Conservation (phyloP, 2,329 filamentous ascomycete genomes). For the Paramyrothecium roridum region DNA sequence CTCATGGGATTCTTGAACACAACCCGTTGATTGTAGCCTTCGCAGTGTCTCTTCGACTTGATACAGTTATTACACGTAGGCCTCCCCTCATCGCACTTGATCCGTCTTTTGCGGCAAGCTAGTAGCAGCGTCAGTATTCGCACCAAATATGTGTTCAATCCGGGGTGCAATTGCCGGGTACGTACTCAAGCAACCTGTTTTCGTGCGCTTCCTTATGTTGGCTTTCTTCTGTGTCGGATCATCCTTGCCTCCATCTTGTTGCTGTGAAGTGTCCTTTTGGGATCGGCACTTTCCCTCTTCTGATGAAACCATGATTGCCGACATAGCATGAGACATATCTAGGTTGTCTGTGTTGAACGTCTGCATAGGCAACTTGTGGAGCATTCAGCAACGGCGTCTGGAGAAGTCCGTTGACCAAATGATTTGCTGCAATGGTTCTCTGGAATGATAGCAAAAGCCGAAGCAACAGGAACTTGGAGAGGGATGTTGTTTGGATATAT, state of each 20-base stretch:
- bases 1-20: conserved; percentile 68
- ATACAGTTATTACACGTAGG: conserved; percentile 81
- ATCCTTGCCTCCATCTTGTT: conserved; percentile 32
- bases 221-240: conserved; percentile 44
- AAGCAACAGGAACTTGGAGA: no score
- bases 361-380: no score
- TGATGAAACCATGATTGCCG: background rate
- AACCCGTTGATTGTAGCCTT: conserved; percentile 79
- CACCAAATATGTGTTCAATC: background rate
- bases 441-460: no score
- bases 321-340: background rate
- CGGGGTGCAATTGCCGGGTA: conserved; percentile 14
- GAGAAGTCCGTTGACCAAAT: no score
- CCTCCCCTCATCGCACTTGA: conserved; percentile 93
- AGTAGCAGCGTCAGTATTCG: conserved; percentile 16
- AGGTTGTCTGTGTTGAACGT: no score
- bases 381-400: no score
- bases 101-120: conserved; percentile 91
- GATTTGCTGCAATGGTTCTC: no score
- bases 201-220: conserved; percentile 68
- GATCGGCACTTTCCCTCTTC: background rate
- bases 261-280: conserved; percentile 26
- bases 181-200: conserved; percentile 88
- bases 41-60: conserved; percentile 80
- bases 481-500: no score